Percentiles rank a stretch among this genome's conserved stretches.
Conservation (phyloP, 805 yeast genomes). For the Teunomyces kruisii region DNA sequence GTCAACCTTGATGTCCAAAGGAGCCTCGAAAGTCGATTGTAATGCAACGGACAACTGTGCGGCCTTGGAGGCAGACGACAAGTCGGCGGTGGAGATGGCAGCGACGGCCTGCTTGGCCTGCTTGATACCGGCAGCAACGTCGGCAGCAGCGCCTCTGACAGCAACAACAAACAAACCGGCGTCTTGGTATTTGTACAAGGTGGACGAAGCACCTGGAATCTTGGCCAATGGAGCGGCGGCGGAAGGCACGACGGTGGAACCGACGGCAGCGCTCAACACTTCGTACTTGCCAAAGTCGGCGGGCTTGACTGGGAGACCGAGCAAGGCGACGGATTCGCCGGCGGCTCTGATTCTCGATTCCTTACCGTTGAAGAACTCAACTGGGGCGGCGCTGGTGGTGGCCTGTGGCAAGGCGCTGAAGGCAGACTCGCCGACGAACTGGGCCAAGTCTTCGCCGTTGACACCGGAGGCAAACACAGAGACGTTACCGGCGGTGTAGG, state of each 20-base stretch:
- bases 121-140: conserved; percentile 61
- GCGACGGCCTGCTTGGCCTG: conserved; percentile 48
- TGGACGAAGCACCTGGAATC: conserved; percentile 49
- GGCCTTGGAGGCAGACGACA: conserved; percentile 50
- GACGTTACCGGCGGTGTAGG: conserved; percentile 69
- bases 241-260: conserved; percentile 57
- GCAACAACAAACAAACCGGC: conserved; percentile 78
- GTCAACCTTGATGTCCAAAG: conserved; percentile 29
- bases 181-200: conserved; percentile 66
- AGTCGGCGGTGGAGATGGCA: conserved; percentile 45
- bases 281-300: conserved; percentile 66
- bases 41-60: conserved; percentile 45
- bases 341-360: conserved; percentile 64
- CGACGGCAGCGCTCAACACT: conserved; percentile 68
- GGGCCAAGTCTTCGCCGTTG: conserved; percentile 63
- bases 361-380: conserved; percentile 58
- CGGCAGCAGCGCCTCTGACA: conserved; percentile 55
- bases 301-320: conserved; percentile 76
- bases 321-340: conserved; percentile 69
- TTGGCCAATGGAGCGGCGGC: conserved; percentile 50
- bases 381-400: conserved; percentile 38
- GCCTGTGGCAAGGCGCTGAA: conserved; percentile 66
- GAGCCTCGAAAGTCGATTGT: conserved; percentile 36
- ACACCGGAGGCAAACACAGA: conserved; percentile 75
- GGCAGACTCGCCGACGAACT: conserved; percentile 65